phyloP scores from a whole-genome alignment of 2,329 filamentous ascomycete genomes.

The Sarocladium brachiariae region DNA sequence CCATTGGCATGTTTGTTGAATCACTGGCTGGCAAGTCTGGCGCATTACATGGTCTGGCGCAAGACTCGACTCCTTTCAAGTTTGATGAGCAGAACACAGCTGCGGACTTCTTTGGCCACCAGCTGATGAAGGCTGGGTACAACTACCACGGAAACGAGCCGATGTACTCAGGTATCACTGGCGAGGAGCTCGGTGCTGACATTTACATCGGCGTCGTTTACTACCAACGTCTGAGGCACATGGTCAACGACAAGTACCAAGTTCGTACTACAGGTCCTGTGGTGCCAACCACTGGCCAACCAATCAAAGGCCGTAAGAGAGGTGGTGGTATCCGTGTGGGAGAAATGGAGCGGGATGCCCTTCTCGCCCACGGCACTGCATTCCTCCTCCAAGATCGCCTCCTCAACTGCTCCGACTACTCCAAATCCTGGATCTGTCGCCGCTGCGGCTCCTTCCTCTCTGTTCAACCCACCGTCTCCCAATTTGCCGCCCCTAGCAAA shows the following conservation, averaged over 20 bases:
- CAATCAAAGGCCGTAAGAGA: conserved; percentile 92
- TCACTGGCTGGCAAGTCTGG: conserved; percentile 93
- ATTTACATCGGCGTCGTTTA: conserved; percentile 97
- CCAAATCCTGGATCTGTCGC: conserved; percentile 82
- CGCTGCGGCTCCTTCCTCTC: conserved; percentile 85
- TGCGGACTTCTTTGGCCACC: conserved; percentile 90
- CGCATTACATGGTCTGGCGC: conserved; percentile 87
- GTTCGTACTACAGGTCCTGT: conserved; percentile 93
- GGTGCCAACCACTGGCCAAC: conserved; percentile 84
- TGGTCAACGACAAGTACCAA: conserved; percentile 99
- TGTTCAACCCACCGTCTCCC: conserved; percentile 70
- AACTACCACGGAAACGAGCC: conserved; percentile 98
- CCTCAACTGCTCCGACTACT: conserved; percentile 95
- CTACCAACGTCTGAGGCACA: conserved; percentile 96
- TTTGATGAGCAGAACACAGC: conserved; percentile 92
- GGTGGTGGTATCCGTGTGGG: conserved; percentile 98
- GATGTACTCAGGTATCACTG: conserved; percentile 96
- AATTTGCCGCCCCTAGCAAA: conserved; percentile 47
- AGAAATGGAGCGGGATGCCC: conserved; percentile 96
- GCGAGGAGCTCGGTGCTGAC: conserved; percentile 86
- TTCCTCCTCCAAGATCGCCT: conserved; percentile 92
- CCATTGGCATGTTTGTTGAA: conserved; percentile 98
- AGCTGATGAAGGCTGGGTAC: conserved; percentile 90
- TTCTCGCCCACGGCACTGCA: conserved; percentile 90
- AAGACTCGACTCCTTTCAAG: conserved; percentile 91